These are phyloP conservation scores for Erythrophleum ivorense DNA, from an alignment of 331 rosid genomes.

Conservation along the genomic window DNA sequence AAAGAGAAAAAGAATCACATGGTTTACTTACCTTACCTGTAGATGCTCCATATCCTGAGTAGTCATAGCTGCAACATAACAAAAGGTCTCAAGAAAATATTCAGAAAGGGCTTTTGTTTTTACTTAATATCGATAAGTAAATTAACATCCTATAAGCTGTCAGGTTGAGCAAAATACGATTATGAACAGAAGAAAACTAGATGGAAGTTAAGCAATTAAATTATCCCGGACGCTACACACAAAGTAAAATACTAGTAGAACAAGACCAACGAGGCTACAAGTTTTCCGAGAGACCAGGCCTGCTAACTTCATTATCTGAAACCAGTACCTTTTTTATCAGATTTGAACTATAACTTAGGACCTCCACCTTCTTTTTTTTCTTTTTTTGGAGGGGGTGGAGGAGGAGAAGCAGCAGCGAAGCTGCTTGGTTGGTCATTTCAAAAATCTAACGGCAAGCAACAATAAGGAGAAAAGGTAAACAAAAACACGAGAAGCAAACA, in stretches of 20 bases:
- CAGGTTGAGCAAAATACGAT: conserved; percentile 4
- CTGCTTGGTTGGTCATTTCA: neutral
- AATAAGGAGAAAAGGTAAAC: conserved; percentile 1
- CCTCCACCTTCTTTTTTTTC: neutral
- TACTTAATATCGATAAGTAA: neutral
- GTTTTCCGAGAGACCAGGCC: neutral
- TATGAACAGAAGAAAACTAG: neutral
- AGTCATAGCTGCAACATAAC: conserved; percentile 68
- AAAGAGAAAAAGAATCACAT: neutral
- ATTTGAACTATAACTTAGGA: neutral
- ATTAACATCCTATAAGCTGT: neutral
- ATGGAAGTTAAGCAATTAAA: neutral
- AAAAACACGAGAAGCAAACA: neutral
- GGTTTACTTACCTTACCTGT: conserved; percentile 66
- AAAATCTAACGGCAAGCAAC: neutral
- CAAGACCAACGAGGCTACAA: conserved; percentile 3
- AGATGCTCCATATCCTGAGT: conserved; percentile 82
- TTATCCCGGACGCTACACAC: neutral
- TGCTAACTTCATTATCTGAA: neutral
- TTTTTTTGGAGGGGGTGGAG: neutral
- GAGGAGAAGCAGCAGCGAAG: conserved; percentile 14
- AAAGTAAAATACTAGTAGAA: neutral
- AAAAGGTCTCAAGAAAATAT: conserved; percentile 38
- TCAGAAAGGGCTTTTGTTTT: neutral
- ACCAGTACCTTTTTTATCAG: conserved; percentile 1